Base-by-base conservation (phyloP, 768 basidiomycete genomes). In the Boletus patriciae region DNA sequence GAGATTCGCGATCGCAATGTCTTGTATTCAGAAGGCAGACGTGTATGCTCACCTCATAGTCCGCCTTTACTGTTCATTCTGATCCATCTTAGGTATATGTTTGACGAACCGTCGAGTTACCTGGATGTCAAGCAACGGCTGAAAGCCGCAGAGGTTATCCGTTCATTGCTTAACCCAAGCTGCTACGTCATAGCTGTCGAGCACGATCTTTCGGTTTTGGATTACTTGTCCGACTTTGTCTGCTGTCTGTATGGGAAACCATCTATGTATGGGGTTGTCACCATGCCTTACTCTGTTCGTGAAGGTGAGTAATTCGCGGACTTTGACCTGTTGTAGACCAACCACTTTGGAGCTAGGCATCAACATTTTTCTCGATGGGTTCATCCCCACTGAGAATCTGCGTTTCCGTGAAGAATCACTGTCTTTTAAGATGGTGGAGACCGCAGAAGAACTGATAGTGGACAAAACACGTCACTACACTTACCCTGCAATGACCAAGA, bases 281-380 rank as follows among this genome's bases (percentile, higher is more conserved):
- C 97, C 6, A 95, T 98, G 94, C 97, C 97, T 37, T 94, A 86
- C 70, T 97, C 95, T 29, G 95, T 98, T 56, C 86, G 97, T 58
- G 97, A 99, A 89, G 94, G 93, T 92, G 57, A 19, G 78, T 64
- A 37, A 19, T 48, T 51, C 13, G 10, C 37, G 18, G 3, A 23
- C 54, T 44, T 44, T 47, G 37, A 51, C 50, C 16, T 50, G 13
- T n/a, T 38, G 23, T 38, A 37, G 19, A 36, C 58, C 46, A 29
- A 60, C 41, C 13, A 51, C 31, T 31, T 43, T 27, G 41, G 47
- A 47, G 21, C 11, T 62, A 94, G 93, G 96, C 62, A 98, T 99
- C 79, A 99, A 99, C 75, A 98, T 98, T 69, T 99, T 99, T 84
- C 80, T 99, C 57, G 97, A 99, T 67, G 97, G 97, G 41, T 94